phyloP scores from a whole-genome alignment of 1,284 basidiomycete genomes.

The Anthracocystis setariae region DNA sequence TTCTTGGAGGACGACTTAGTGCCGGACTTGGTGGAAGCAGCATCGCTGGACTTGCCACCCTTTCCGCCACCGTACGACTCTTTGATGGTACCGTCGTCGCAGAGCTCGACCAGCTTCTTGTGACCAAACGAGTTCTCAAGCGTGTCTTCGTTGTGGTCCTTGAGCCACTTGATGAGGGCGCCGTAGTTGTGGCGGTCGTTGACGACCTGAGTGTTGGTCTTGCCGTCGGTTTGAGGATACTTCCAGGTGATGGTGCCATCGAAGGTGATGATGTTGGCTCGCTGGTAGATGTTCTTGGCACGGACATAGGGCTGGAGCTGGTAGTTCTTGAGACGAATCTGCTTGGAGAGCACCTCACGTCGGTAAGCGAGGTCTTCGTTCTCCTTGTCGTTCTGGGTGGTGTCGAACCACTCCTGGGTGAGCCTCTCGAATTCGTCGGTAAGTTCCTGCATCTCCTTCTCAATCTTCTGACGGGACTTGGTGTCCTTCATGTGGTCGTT shows the following conservation, averaged over 20 bases:
- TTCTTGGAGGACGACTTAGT: conserved; percentile 45
- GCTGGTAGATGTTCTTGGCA: conserved; percentile 64
- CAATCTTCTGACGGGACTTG: conserved; percentile 57
- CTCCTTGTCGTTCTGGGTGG: conserved; percentile 44
- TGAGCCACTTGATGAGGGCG: conserved; percentile 62
- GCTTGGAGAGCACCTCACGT: conserved; percentile 60
- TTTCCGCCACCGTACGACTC: conserved; percentile 39
- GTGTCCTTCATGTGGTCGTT: conserved; percentile 64
- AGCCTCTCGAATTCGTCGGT: conserved; percentile 57
- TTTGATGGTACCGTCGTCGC: conserved; percentile 44
- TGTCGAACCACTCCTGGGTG: conserved; percentile 60
- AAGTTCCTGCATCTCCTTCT: conserved; percentile 58
- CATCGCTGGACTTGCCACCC: conserved; percentile 19
- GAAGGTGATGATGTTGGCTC: conserved; percentile 58
- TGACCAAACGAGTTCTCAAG: conserved; percentile 62
- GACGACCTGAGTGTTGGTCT: conserved; percentile 50
- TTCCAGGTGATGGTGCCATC: conserved; percentile 62
- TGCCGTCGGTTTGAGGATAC: conserved; percentile 63
- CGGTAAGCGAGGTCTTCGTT: conserved; percentile 51
- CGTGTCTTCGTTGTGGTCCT: conserved; percentile 64
- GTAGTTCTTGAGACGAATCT: conserved; percentile 65
- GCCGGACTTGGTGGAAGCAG: conserved; percentile 16
- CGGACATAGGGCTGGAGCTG: conserved; percentile 62
- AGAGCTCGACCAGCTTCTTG: conserved; percentile 44
- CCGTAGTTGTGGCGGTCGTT: conserved; percentile 63